Percentiles rank a stretch among this genome's conserved stretches.
phyloP scores from a whole-genome alignment of 2,329 filamentous ascomycete genomes.

The Fonsecaea erecta region DNA sequence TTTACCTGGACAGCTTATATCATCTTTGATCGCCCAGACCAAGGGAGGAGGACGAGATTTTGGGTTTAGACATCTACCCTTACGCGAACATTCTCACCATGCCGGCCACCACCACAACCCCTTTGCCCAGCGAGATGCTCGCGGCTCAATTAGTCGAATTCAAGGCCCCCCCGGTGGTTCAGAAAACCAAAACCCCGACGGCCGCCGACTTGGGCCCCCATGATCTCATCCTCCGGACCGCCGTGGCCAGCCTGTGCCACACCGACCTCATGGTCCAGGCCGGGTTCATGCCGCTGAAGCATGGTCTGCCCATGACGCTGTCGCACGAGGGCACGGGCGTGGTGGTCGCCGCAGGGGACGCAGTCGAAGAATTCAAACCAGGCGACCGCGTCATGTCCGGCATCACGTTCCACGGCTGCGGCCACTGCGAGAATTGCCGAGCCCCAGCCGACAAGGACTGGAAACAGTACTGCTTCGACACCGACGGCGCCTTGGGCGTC shows the following conservation, averaged over 20 bases:
- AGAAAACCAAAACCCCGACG: neutral
- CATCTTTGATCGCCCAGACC: neutral
- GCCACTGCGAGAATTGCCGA: slow-evolving; percentile 56
- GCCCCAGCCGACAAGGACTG: slow-evolving; percentile 34
- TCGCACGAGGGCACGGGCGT: slow-evolving; percentile 64
- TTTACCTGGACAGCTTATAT: too few species aligned
- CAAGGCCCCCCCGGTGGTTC: neutral
- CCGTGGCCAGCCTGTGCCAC: slow-evolving; percentile 65
- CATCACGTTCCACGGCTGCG: slow-evolving; percentile 59
- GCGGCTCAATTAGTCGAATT: neutral
- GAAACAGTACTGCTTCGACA: slow-evolving; percentile 58
- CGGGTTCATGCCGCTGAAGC: slow-evolving; percentile 48
- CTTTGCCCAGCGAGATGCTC: neutral
- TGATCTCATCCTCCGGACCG: slow-evolving; percentile 64
- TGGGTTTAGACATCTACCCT: neutral
- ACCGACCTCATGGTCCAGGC: slow-evolving; percentile 62
- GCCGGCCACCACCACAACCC: neutral
- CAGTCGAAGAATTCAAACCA: slow-evolving; percentile 47
- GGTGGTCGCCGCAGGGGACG: slow-evolving; percentile 53
- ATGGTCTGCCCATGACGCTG: slow-evolving; percentile 56
- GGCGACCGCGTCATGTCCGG: slow-evolving; percentile 63
- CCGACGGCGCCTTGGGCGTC: slow-evolving; percentile 56
- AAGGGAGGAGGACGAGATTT: neutral
- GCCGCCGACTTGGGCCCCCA: slow-evolving; percentile 37
- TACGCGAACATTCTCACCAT: neutral